Conservation (phyloP, 192 early-diverging fungal genomes). For the Chytriomyces confervae region DNA sequence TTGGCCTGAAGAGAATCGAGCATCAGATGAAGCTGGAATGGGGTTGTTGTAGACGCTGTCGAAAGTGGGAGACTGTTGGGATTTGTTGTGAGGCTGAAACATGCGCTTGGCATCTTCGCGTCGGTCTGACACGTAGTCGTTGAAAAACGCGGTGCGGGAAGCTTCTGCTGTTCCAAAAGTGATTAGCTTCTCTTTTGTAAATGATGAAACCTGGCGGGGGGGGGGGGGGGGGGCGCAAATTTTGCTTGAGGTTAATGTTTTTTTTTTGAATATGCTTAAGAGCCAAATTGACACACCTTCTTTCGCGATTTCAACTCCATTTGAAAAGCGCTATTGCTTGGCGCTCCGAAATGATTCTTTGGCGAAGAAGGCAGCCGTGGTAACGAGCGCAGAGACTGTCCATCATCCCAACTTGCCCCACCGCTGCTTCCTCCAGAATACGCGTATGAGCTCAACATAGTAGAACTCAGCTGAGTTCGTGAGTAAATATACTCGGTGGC, state of each 20-base stretch:
- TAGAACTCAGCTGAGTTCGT: background rate
- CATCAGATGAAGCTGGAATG: background rate
- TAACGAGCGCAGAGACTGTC: background rate
- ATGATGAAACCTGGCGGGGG: background rate
- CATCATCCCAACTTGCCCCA: too few relatives aligned
- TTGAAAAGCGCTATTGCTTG: background rate
- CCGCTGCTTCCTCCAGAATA: background rate
- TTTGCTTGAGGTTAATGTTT: background rate
- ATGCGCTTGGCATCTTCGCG: background rate
- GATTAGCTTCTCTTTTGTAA: background rate
- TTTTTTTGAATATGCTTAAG: background rate
- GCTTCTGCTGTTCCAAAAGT: constrained; percentile 14
- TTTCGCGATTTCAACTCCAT: constrained; percentile 8
- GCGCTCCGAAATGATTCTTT: background rate
- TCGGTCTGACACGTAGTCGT: background rate
- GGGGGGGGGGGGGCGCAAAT: too few relatives aligned
- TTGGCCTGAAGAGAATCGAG: background rate
- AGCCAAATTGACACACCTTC: background rate
- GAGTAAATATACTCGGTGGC: constrained; percentile 4
- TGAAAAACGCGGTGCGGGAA: constrained; percentile 11
- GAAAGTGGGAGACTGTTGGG: background rate
- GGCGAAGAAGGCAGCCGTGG: background rate
- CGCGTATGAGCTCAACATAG: background rate
- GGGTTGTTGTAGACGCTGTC: background rate
- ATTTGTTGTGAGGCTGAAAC: background rate